phyloP scores from a whole-genome alignment of 768 basidiomycete genomes.

The Lentinula aciculospora region DNA sequence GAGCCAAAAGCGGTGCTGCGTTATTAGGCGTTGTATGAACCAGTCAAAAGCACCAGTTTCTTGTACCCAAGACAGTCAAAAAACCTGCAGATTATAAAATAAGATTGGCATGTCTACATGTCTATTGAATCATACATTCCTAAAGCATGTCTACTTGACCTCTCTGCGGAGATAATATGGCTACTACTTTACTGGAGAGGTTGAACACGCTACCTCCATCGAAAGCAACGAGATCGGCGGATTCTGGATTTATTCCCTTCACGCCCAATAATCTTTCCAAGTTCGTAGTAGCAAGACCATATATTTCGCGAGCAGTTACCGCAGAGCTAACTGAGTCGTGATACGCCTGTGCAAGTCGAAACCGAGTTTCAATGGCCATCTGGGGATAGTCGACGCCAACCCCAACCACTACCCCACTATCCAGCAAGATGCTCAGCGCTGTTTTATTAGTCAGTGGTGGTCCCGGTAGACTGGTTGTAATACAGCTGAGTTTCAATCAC shows the following conservation, averaged over 20 bases:
- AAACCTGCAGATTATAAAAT: conserved; percentile 9
- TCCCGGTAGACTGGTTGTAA: conserved; percentile 50
- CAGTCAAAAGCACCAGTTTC: neutral
- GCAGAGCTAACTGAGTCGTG: neutral
- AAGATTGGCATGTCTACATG: conserved; percentile 19
- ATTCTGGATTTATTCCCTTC: conserved; percentile 24
- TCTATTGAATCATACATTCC: too few species aligned
- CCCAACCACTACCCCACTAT: conserved; percentile 77
- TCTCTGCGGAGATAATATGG: conserved; percentile 47
- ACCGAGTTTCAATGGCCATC: neutral
- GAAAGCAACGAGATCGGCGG: conserved; percentile 56
- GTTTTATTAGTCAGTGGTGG: conserved; percentile 66
- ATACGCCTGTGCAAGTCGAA: neutral
- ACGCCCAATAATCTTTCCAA: conserved; percentile 18
- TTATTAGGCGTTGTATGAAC: conserved; percentile 59
- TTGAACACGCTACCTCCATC: conserved; percentile 56
- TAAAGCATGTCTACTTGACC: conserved; percentile 43
- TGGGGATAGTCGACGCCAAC: conserved; percentile 64
- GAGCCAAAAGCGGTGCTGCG: conserved; percentile 59
- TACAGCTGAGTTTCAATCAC: neutral
- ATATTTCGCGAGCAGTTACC: conserved; percentile 43
- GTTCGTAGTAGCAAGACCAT: conserved; percentile 18
- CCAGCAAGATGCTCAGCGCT: conserved; percentile 55
- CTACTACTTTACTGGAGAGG: conserved; percentile 47
- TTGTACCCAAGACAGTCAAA: too few species aligned